Conservation (phyloP, 2,329 filamentous ascomycete species). For the Beauveria medogensis region DNA sequence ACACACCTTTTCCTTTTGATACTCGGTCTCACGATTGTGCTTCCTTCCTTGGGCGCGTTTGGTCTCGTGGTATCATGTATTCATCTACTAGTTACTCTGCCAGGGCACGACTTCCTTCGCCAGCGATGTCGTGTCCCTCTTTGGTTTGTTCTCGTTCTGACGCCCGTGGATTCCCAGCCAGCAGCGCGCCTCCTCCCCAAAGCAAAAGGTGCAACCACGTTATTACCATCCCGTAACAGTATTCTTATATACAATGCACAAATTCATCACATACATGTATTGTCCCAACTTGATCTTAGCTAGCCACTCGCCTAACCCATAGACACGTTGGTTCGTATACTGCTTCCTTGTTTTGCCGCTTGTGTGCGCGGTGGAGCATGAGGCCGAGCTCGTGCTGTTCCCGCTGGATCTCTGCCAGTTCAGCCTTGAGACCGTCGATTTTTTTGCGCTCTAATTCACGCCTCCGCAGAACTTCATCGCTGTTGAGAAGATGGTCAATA, state of each 20-base stretch:
- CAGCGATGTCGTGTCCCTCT: not conserved
- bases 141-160: not conserved
- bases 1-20: conserved; percentile 6
- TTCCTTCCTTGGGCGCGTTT: not conserved
- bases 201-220: not conserved
- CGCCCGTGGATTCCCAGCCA: not conserved
- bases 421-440: conserved; percentile 55
- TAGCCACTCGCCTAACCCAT: conserved; percentile 73
- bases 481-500: conserved; percentile 58
- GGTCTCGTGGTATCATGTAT: not conserved
- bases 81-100: not conserved
- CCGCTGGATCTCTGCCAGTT: conserved; percentile 64
- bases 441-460: conserved; percentile 54
- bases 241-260: conserved; percentile 3
- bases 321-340: conserved; percentile 59
- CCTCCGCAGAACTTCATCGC: conserved; percentile 51
- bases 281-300: conserved; percentile 24
- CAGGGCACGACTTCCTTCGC: not conserved
- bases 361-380: conserved; percentile 65
- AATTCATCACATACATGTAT: not conserved
- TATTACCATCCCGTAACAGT: not conserved
- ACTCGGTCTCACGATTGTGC: not conserved
- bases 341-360: conserved; percentile 61
- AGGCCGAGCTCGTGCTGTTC: conserved; percentile 75
- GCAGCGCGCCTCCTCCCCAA: not conserved